Evolutionary conservation across 1,139 yeast genomes (phyloP), one percentile per base, ranked within the genome.

Genomic region (Kurtzmaniella quercitrusa): DNA sequence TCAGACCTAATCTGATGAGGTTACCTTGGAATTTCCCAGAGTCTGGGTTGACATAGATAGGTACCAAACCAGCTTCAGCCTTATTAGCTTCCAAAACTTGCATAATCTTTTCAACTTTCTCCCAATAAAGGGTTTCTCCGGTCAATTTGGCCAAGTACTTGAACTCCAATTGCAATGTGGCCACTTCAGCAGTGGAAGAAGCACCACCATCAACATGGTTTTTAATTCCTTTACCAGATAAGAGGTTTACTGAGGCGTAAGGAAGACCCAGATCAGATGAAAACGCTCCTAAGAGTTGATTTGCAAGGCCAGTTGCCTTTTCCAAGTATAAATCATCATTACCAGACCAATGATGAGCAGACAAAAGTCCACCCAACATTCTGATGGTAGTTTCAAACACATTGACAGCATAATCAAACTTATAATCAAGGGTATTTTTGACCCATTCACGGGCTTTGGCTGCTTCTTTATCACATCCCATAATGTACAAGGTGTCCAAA

Each of bases 301-400:
- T 79, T 34, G 85, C 89, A 51, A 88, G 73, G 55, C 83, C 90
- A 5, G 76, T 79, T 0, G 97, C 96, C 56, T 84, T 85, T 52
- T 85, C 85, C 46, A 90, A 70, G 56, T 82, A 90, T 45, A 86
- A 49, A 43, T 82, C 83, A 52, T 86, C 93, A 14, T 21, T 21
- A 3, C 75, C 68, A 1, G 93, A 75, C 34, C 90, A 66, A 54
- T 87, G 83, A 59, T 80, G 81, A 0, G 96, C 95, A 1, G 96
- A 84, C 43, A 91, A 68, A 18, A 91, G 70, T 0, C 98, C 98
- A 37, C 98, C 98, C 41, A 91, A 69, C 95, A 90, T 89, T 56
- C 97, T 75, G 52, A 89, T 91, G 4, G 98, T 89, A 11, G 97
- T 89, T 60, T 91, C 98, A 62, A 91, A 91, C 3, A 89, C 84